Conservation (phyloP, 441 rosid species). For the Erodium moschatum region DNA sequence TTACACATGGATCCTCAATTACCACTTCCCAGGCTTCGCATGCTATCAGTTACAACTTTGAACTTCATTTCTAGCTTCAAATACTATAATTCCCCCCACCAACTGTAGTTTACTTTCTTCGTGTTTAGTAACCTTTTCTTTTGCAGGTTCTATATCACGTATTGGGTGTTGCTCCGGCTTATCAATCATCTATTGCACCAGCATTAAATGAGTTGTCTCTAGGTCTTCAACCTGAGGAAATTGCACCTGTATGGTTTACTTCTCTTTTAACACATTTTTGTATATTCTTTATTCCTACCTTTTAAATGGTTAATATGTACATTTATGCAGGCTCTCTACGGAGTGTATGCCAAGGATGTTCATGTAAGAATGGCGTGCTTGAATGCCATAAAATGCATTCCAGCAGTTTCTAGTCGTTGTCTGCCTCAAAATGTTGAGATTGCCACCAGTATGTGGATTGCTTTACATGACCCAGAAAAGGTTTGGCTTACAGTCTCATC, state of each 20-base stretch:
- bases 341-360: slow-evolving; percentile 84
- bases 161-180: slow-evolving; percentile 80
- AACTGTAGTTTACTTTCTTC: slow-evolving; percentile 11
- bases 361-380: slow-evolving; percentile 99
- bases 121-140: slow-evolving; percentile 17
- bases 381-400: slow-evolving; percentile 88
- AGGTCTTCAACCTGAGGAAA: slow-evolving; percentile 75
- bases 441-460: slow-evolving; percentile 92
- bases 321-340: slow-evolving; percentile 59
- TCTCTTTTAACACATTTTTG: slow-evolving; percentile 15
- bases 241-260: slow-evolving; percentile 50
- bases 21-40: slow-evolving; percentile 93
- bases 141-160: slow-evolving; percentile 91
- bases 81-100: neutral
- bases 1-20: slow-evolving; percentile 86
- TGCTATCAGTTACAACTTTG: slow-evolving; percentile 67
- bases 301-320: slow-evolving; percentile 10
- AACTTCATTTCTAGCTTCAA: slow-evolving; percentile 20
- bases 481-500: slow-evolving; percentile 33
- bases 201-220: slow-evolving; percentile 94
- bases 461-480: slow-evolving; percentile 95
- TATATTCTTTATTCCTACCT: slow-evolving; percentile 7
- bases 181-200: slow-evolving; percentile 73
- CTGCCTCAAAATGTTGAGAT: slow-evolving; percentile 70
- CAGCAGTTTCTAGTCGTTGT: slow-evolving; percentile 64